phyloP scores from a whole-genome alignment of 78 protist species.

The Dictyostelium citrinum region DNA sequence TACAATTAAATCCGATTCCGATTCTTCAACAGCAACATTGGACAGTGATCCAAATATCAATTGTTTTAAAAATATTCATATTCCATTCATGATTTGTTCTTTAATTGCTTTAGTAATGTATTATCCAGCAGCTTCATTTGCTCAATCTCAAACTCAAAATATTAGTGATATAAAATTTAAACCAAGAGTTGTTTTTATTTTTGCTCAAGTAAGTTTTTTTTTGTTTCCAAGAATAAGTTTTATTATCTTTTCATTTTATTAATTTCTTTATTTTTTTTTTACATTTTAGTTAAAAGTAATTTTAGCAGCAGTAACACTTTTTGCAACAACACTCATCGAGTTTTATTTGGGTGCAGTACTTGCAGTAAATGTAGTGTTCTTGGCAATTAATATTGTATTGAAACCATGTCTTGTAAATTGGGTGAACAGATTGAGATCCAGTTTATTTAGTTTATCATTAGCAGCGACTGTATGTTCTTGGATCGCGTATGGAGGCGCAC shows the following conservation, averaged over 20 bases:
- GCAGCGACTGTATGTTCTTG: slow-evolving; percentile 30
- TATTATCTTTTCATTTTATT: neutral
- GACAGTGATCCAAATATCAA: slow-evolving; percentile 8
- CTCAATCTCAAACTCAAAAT: slow-evolving; percentile 69
- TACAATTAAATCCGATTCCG: neutral
- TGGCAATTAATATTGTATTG: slow-evolving; percentile 5
- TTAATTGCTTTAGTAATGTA: slow-evolving; percentile 48
- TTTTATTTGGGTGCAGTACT: slow-evolving; percentile 20
- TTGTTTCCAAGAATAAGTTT: too few relatives aligned
- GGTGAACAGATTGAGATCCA: slow-evolving; percentile 53
- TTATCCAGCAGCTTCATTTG: slow-evolving; percentile 76
- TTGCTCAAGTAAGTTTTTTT: slow-evolving; percentile 19
- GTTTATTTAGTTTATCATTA: slow-evolving; percentile 5
- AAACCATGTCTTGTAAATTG: slow-evolving; percentile 63
- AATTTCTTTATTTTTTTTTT: neutral
- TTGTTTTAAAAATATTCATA: slow-evolving; percentile 43
- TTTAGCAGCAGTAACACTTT: neutral
- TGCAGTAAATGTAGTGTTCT: slow-evolving; percentile 15
- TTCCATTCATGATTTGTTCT: slow-evolving; percentile 45
- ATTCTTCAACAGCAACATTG: neutral
- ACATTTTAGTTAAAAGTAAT: slow-evolving; percentile 6
- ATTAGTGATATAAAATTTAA: slow-evolving; percentile 64
- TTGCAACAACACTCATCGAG: slow-evolving; percentile 4
- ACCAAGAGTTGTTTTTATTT: slow-evolving; percentile 64
- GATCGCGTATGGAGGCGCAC: neutral